Base-by-base conservation (phyloP, 352 stramenopile species). In the Phytophthora tubulina region DNA sequence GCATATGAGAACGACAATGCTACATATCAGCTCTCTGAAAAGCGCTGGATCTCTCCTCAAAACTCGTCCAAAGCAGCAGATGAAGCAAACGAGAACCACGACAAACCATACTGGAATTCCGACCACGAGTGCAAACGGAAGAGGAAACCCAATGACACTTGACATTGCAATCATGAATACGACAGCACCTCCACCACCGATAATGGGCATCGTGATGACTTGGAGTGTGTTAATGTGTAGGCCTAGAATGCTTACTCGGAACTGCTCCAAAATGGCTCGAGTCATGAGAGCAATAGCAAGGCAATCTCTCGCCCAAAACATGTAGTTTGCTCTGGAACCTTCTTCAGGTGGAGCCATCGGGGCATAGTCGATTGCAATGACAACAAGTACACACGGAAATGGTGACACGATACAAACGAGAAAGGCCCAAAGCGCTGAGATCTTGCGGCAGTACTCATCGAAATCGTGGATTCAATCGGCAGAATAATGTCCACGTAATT, bases 161-260 rank as follows among this genome's bases (percentile, higher is more conserved):
- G 54, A 61, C 54, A 61, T 61, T 17, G 54, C 54, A 14, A 61
- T 51, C 54, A 61, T 51, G 15, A 61, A 61, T 49, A 51, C 9
- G 13, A 51, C 55, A 41, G 55, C 55, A 32, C 55, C 15, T 6
- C 15, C 41, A 27, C 55, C 55, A 41, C 13, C 38, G 39, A 61
- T 61, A 6, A 41, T 32, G 3, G 54, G 54, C 4, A 61, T 51
- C 14, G 27, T 41, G 6, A 61, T 49, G 21, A 51, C 38, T 61
- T 61, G 54, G 9, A 51, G 27, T 52, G 41, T 11, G 14, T 63
- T 63, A 4, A 53, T 63, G 5, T 51, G 30, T 10, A 63, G 44
- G 15, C 33, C 55, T 35, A 41, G 55, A 51, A 63, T 53, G 27
- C 14, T 63, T 6, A 63, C 39, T 42, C 55, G 41, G 10, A 63